phyloP scores from a whole-genome alignment of 352 stramenopile species.

The Thraustochytrium sp. region DNA sequence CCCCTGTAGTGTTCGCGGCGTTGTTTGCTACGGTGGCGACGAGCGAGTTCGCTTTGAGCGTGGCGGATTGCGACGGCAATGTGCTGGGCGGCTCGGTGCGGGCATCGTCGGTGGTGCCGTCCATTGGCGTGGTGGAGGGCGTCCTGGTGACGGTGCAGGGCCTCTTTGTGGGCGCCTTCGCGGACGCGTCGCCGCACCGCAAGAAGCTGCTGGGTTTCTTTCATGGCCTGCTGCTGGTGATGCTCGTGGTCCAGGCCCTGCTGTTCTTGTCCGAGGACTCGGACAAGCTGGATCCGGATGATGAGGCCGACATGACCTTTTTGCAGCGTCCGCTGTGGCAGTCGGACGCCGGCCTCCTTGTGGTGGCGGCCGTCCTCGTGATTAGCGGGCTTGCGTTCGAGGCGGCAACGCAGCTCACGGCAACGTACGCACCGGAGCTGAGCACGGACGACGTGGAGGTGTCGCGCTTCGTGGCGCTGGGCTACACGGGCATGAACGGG shows the following conservation, averaged over 20 bases:
- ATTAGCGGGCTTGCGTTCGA: background rate
- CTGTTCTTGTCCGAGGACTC: slow-evolving; percentile 10
- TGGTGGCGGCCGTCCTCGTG: background rate
- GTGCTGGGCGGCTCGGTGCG: background rate
- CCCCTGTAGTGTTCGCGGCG: background rate
- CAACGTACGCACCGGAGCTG: slow-evolving; percentile 7
- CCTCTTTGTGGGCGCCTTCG: background rate
- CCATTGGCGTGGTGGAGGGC: background rate
- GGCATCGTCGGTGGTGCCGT: background rate
- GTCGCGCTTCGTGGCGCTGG: background rate
- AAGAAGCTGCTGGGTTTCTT: background rate
- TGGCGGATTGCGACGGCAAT: background rate
- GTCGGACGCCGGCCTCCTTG: background rate
- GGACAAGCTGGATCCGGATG: background rate
- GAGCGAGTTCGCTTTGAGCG: background rate
- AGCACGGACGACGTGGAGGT: background rate
- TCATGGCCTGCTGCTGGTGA: background rate
- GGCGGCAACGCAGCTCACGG: background rate
- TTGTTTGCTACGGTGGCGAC: background rate
- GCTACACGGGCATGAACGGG: background rate
- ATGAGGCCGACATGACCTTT: background rate
- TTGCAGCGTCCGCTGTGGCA: background rate
- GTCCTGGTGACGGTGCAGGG: background rate
- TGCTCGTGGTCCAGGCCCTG: background rate
- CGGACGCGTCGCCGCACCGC: background rate